These are phyloP conservation scores for Phallus indusiatus DNA, from an alignment of 768 basidiomycete genomes.

Conservation along the genomic window DNA sequence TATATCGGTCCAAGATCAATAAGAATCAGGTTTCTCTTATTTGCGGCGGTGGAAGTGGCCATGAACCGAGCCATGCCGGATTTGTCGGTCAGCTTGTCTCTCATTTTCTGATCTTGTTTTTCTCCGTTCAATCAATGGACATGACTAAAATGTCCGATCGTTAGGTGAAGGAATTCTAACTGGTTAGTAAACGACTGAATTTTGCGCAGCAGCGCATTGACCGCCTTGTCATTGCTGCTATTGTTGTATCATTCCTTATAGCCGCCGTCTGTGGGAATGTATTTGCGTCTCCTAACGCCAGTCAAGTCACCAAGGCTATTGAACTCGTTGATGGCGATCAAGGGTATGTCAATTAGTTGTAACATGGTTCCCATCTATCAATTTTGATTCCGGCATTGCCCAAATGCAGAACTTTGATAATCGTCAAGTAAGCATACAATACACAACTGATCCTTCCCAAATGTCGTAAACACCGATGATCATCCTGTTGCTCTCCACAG, in stretches of 20 bases:
- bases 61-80: conserved; percentile 84
- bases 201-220: background rate
- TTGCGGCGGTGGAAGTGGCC: conserved; percentile 81
- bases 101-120: background rate
- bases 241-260: conserved; percentile 14
- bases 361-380: background rate
- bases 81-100: conserved; percentile 59
- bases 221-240: background rate
- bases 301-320: conserved; percentile 75
- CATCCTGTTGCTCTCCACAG: conserved; percentile 24
- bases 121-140: background rate
- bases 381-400: background rate
- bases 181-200: conserved; percentile 30
- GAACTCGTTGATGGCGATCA: conserved; percentile 63
- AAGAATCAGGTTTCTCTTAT: conserved; percentile 63
- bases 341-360: conserved; percentile 37
- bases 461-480: background rate
- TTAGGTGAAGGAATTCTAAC: conserved; percentile 73
- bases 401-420: conserved; percentile 56
- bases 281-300: conserved; percentile 84
- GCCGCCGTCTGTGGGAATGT: conserved; percentile 82
- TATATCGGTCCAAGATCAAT: conserved; percentile 49
- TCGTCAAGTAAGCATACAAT: conserved; percentile 54
- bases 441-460: background rate
- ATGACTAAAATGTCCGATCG: background rate